Evolutionary conservation across 345 rosid genomes (phyloP).

Genomic region (Barbarea vulgaris): DNA sequence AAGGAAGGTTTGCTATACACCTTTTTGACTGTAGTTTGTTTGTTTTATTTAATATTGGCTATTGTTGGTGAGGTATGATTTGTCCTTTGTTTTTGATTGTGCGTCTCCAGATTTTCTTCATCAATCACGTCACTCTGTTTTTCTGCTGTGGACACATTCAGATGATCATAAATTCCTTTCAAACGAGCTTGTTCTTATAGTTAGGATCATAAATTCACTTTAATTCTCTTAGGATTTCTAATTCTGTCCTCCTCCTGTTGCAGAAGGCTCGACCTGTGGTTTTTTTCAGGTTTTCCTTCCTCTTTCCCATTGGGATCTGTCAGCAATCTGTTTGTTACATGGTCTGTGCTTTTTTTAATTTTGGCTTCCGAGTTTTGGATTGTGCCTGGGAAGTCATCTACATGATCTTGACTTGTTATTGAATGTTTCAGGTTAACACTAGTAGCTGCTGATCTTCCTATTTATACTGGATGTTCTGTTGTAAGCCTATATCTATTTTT

Average conservation of each 20-base stretch:
- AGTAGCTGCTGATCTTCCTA: neutral
- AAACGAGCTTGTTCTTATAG: neutral
- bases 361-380: neutral
- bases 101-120: constrained; percentile 7
- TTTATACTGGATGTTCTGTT: neutral
- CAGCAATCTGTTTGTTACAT: neutral
- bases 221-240: neutral
- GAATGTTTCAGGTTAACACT: neutral
- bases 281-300: neutral
- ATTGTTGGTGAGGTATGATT: neutral
- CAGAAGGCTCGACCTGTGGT: neutral
- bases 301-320: neutral
- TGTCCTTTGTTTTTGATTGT: neutral
- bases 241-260: neutral
- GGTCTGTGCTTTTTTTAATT: neutral
- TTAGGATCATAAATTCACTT: neutral
- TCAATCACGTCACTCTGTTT: neutral
- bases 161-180: neutral
- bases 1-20: neutral
- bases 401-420: neutral
- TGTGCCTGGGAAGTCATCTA: neutral
- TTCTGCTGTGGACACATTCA: neutral
- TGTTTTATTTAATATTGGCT: neutral
- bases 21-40: neutral
- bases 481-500: neutral